Evolutionary conservation across 495 filamentous ascomycete genomes (phyloP).

Genomic region (Talaromyces nanjingensis): DNA sequence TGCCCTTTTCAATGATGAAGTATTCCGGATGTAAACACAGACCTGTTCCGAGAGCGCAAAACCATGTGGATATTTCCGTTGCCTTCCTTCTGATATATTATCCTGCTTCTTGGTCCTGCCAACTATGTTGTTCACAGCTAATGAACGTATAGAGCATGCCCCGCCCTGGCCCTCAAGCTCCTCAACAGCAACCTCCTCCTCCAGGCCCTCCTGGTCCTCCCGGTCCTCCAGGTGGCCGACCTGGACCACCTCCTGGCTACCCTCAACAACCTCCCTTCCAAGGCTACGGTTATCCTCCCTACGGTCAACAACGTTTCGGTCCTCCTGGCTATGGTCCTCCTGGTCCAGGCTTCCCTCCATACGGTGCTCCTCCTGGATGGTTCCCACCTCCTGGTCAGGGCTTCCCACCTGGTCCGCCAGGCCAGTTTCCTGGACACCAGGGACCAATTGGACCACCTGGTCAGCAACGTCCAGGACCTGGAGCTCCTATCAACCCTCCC

Average conservation of each 20-base stretch:
- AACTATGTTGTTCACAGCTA: constrained; percentile 18
- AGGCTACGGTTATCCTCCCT: constrained; percentile 39
- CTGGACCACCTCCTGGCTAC: constrained; percentile 36
- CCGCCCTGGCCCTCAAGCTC: constrained; percentile 33
- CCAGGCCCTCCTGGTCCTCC: constrained; percentile 33
- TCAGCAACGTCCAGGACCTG: constrained; percentile 30
- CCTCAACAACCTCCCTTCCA: constrained; percentile 47
- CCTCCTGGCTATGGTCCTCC: constrained; percentile 54
- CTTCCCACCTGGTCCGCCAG: constrained; percentile 56
- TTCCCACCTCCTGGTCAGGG: constrained; percentile 73
- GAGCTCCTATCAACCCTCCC: constrained; percentile 12
- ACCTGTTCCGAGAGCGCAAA: constrained; percentile 78
- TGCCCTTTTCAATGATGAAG: constrained; percentile 60
- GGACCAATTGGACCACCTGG: constrained; percentile 46
- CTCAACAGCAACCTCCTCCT: constrained; percentile 31
- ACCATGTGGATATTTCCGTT: constrained; percentile 95
- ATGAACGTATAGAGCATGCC: constrained; percentile 27
- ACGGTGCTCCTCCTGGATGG: constrained; percentile 68
- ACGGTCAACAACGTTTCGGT: constrained; percentile 45
- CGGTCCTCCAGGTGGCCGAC: constrained; percentile 19
- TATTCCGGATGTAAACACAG: constrained; percentile 80
- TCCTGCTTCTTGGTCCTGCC: background rate
- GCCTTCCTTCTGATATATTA: constrained; percentile 75
- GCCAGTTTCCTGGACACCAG: constrained; percentile 46
- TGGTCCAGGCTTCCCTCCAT: constrained; percentile 53